Evolutionary conservation across 129 eudicot species (phyloP), one percentile per base, ranked within the genome.

Genomic region (Cynara cardunculus): DNA sequence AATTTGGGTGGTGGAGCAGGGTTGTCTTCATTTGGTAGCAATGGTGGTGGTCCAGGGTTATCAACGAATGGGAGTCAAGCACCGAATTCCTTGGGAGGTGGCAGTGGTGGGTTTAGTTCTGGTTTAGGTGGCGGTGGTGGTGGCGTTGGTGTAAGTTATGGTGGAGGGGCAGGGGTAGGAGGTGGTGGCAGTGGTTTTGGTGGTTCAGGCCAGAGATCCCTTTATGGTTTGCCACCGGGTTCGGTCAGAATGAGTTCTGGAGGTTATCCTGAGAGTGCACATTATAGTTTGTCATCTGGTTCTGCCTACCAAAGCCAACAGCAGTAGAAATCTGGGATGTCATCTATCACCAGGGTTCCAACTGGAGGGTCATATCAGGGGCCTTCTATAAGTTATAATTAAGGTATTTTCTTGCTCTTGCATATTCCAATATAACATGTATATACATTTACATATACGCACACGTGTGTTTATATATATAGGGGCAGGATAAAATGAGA

Each of bases 281-380:
- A 75, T 18, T 89, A 91, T 78, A 75, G 87, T 75, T 77, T 86
- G 81, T 74, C 96, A 26, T 79, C 87, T 72, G 81, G 79, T 46
- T 74, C 85, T 53, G 88, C 80, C 4, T 88, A 87, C 75, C 89
- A 82, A 39, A 70, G 75, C 77, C 97, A 84, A 77, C 89, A 80
- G 25, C 85, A 87, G 75, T 91, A 87, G 41, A 77, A 85, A 4
- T 49, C 86, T 2, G 93, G 89, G 74, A 71, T 86, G 59, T 83
- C 90, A 22, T 85, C 89, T 24, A 87, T 87, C 21, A 80, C 87
- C 78, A 86, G 94, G 81, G 86, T 84, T 59, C 91, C 91, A 18
- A 78, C 87, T 61, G 88, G 90, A n/a, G 91, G 91, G 61, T 41
- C 80, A 65, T 84, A 81, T 75, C 85, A 84, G 49, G 84, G 78